Conservation (phyloP, 768 basidiomycete genomes). For the Dentipellis sp. region DNA sequence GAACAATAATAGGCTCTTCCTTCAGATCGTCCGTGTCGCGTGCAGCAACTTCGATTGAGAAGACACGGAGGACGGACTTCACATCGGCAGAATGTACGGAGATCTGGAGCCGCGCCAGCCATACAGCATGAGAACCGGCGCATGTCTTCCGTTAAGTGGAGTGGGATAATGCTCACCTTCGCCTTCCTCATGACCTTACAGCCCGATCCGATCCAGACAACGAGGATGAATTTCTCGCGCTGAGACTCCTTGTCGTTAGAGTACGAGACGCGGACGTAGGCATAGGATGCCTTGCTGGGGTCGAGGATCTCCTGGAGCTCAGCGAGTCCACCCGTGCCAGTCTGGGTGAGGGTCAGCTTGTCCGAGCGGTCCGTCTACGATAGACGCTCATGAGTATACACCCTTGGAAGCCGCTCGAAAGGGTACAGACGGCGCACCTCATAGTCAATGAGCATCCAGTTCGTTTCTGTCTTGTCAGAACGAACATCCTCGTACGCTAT, state of each 20-base stretch:
- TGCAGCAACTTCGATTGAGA: slow-evolving; percentile 85
- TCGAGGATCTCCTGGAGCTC: slow-evolving; percentile 70
- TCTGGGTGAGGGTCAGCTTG: slow-evolving; percentile 67
- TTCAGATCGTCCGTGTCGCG: slow-evolving; percentile 75
- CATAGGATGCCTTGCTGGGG: slow-evolving; percentile 72
- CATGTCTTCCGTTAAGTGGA: neutral
- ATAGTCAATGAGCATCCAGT: slow-evolving; percentile 89
- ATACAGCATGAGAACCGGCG: neutral
- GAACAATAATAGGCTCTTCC: slow-evolving; percentile 76
- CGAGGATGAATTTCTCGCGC: slow-evolving; percentile 84
- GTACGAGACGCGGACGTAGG: slow-evolving; percentile 77
- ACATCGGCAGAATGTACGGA: slow-evolving; percentile 89
- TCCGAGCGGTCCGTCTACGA: slow-evolving; percentile 64
- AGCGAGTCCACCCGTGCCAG: slow-evolving; percentile 69
- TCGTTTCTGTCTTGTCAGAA: slow-evolving; percentile 75
- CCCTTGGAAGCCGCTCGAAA: no score
- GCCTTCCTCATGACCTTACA: slow-evolving; percentile 91
- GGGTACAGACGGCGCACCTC: slow-evolving; percentile 36
- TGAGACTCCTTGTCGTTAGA: slow-evolving; percentile 79
- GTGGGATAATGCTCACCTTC: slow-evolving; percentile 43
- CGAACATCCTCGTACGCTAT: slow-evolving; percentile 85
- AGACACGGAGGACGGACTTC: slow-evolving; percentile 67
- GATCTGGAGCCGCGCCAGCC: slow-evolving; percentile 41
- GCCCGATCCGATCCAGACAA: slow-evolving; percentile 73
- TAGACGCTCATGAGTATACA: neutral